Evolutionary conservation across 352 stramenopile species (phyloP).

Genomic region (Phytophthora pistaciae): DNA sequence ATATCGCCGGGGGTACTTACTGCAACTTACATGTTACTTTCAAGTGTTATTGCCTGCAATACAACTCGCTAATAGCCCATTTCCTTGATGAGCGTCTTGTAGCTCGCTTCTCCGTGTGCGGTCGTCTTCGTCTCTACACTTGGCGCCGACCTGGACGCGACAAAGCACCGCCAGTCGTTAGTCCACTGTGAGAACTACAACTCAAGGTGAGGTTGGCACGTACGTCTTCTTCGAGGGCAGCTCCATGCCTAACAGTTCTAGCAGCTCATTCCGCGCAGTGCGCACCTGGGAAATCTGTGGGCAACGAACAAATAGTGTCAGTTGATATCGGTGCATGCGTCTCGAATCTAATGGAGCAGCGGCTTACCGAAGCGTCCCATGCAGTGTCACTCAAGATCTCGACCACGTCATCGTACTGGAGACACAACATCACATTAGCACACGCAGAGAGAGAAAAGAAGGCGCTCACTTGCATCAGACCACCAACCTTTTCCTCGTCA

Average conservation of each 20-base stretch:
- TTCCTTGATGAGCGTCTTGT: slow-evolving; percentile 81
- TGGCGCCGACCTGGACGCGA: neutral
- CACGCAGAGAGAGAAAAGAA: neutral
- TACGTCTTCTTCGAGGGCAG: slow-evolving; percentile 68
- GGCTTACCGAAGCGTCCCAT: slow-evolving; percentile 80
- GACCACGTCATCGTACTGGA: slow-evolving; percentile 75
- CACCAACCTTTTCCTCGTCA: slow-evolving; percentile 65
- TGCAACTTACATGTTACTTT: slow-evolving; percentile 14
- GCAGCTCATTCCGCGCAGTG: slow-evolving; percentile 63
- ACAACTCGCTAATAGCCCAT: slow-evolving; percentile 65
- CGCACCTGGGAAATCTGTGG: slow-evolving; percentile 61
- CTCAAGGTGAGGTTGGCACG: slow-evolving; percentile 15
- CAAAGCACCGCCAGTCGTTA: neutral
- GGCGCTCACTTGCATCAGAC: neutral
- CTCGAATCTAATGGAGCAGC: neutral
- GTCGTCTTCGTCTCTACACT: slow-evolving; percentile 1
- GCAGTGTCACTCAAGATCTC: slow-evolving; percentile 82
- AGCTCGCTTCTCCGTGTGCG: slow-evolving; percentile 34
- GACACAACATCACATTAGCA: slow-evolving; percentile 9
- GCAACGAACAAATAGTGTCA: neutral
- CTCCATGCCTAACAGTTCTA: slow-evolving; percentile 74
- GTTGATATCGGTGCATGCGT: neutral
- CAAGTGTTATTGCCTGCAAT: slow-evolving; percentile 13
- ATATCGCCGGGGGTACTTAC: slow-evolving; percentile 20
- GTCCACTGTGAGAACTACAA: neutral